These are phyloP conservation scores for Salix arbutifolia DNA, from an alignment of 345 rosid genomes.

Conservation along the genomic window DNA sequence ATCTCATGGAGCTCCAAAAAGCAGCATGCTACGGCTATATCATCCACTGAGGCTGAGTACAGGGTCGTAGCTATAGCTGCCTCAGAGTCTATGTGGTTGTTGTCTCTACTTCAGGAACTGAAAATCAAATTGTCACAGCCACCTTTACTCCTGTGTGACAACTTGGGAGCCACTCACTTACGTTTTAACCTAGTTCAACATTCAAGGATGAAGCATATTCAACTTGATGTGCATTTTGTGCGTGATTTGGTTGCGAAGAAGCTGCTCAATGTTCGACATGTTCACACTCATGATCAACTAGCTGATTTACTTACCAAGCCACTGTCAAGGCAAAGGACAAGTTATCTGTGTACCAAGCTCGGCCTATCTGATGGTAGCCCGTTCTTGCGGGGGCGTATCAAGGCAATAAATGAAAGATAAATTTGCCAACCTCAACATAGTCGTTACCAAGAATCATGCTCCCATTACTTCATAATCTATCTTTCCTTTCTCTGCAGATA, in stretches of 20 bases:
- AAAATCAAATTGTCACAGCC: not conserved
- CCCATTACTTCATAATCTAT: too few species aligned
- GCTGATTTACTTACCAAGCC: not conserved
- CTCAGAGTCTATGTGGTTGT: not conserved
- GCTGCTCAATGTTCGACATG: not conserved
- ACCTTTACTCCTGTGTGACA: not conserved
- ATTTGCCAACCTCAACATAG: too few species aligned
- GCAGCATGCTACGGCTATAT: not conserved
- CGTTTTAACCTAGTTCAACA: not conserved
- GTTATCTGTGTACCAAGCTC: not conserved
- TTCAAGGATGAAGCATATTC: not conserved
- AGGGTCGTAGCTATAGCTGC: not conserved
- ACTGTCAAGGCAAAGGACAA: fast-evolving
- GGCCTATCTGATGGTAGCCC: not conserved
- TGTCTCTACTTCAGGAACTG: not conserved
- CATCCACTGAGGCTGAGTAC: not conserved
- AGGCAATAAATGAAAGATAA: too few species aligned
- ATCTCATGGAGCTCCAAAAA: not conserved
- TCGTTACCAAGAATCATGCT: too few species aligned
- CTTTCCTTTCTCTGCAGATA: too few species aligned
- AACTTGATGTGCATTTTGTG: not conserved
- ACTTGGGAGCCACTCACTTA: not conserved
- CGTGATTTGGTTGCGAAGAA: not conserved
- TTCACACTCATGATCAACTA: not conserved
- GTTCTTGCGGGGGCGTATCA: too few species aligned